Percentiles rank a stretch among this genome's conserved stretches.
phyloP scores from a whole-genome alignment of 208 protist genomes.

The Naegleria lovaniensis region DNA sequence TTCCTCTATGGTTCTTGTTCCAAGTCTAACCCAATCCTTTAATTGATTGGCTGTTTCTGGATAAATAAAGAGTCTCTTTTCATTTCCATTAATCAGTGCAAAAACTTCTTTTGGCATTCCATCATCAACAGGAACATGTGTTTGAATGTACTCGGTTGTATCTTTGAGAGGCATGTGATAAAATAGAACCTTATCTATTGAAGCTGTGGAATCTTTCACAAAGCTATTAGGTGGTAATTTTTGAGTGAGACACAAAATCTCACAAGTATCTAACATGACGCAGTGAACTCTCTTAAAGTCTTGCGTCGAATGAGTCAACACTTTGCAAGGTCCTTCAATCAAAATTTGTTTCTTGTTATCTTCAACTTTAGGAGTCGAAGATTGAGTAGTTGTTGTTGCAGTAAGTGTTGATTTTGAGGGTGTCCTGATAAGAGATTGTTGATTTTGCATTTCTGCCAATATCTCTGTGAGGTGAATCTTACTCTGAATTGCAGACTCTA shows the following conservation, averaged over 20 bases:
- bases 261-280: neutral
- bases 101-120: neutral
- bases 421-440: neutral
- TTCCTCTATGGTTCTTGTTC: neutral
- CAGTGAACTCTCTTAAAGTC: neutral
- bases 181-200: neutral
- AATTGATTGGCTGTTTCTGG: neutral
- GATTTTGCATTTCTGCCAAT: neutral
- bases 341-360: neutral
- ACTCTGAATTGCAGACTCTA: neutral
- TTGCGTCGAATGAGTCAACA: neutral
- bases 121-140: neutral
- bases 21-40: neutral
- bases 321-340: slow-evolving; percentile 4
- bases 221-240: neutral
- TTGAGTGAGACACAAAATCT: neutral
- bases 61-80: neutral
- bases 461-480: neutral
- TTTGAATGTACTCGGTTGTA: neutral
- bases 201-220: neutral
- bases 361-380: neutral
- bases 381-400: neutral
- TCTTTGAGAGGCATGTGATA: neutral
- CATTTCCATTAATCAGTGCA: neutral
- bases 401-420: neutral